phyloP scores from a whole-genome alignment of 208 protist genomes.

The Leishmania major region DNA sequence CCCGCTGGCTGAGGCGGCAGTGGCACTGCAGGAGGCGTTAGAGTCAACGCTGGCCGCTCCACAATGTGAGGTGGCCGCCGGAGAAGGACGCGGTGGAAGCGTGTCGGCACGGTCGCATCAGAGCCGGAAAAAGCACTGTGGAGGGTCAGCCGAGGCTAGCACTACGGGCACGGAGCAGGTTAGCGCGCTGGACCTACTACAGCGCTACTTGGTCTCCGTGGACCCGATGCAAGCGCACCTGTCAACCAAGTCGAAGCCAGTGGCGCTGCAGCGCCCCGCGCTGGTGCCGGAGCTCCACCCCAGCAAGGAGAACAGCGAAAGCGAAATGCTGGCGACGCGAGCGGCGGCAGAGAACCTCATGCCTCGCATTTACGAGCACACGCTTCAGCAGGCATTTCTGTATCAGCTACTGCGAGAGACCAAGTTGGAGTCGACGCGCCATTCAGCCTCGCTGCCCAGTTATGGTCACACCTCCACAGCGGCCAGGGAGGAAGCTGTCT shows the following conservation, averaged over 20 bases:
- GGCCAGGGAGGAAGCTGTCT: background rate
- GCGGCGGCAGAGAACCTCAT: slow-evolving; percentile 22
- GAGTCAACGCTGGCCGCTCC: slow-evolving; percentile 26
- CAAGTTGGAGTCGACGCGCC: slow-evolving; percentile 7
- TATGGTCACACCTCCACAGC: background rate
- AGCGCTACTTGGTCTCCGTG: slow-evolving; percentile 24
- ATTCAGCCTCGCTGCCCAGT: background rate
- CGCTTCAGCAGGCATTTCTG: slow-evolving; percentile 31
- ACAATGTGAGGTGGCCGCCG: background rate
- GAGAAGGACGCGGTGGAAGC: background rate
- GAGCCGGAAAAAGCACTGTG: background rate
- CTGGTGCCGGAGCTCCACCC: background rate
- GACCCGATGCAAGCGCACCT: background rate
- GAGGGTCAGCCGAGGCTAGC: background rate
- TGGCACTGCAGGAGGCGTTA: slow-evolving; percentile 27
- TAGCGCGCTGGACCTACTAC: slow-evolving; percentile 28
- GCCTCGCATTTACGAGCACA: slow-evolving; percentile 33
- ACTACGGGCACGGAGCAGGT: slow-evolving; percentile 10
- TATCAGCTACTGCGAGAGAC: slow-evolving; percentile 26
- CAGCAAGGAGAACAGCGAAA: background rate
- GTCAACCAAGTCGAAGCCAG: background rate
- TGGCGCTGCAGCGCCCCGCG: background rate
- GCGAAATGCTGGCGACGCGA: slow-evolving; percentile 14
- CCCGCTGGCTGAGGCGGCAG: slow-evolving; percentile 17
- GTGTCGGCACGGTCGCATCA: slow-evolving; percentile 2